Base-by-base conservation (phyloP, 1,284 basidiomycete genomes). In the Rhizoctonia solani region DNA sequence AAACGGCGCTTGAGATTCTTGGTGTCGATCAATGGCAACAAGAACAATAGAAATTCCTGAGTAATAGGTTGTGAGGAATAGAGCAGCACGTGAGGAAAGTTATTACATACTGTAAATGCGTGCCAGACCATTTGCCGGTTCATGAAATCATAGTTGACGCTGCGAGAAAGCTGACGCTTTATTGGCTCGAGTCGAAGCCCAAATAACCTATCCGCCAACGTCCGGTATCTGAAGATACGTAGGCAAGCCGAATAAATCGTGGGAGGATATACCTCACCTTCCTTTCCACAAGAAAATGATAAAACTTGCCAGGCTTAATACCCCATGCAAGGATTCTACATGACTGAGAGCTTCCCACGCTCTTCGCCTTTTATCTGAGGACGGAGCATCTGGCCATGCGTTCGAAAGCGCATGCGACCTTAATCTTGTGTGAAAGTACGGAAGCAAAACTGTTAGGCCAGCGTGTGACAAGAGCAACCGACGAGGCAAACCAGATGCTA, bases 61-160 rank as follows among this genome's bases (percentile, higher is more conserved):
- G 14, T 46, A 16, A 21, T 5, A 14, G 34, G 13, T 29, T 23
- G 49, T 52, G 32, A 52, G 53, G n/a, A 37, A 16, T 13, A 23
- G 2, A 16, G 52, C 9, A 66, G 14, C 19, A 13, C 5, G 19
- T 27, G 29, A 29, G 19, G 16, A 16, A 13, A 16, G 32, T 14
- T 4, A 78, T 89, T 70, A 8, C 37, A 16, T 75, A 95, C 94
- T 1, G 96, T 99, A 76, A 99, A 96, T 0, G 94, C 92, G 75
- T 96, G 92, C 97, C 97, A 99, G 61, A 99, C 96, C 82, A 99
- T 92, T 78, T 99, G 97, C 67, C 97, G 89, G 74, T 99, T 98
- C 89, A 99, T 93, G 74, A 95, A 99, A 76, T 99, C 97, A 77
- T 98, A 99, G 73, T 92, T 96, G 56, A 99, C 92, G 74, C 95